Evolutionary conservation across 2,329 filamentous ascomycete genomes (phyloP).

Genomic region (Hypoxylon sp.): DNA sequence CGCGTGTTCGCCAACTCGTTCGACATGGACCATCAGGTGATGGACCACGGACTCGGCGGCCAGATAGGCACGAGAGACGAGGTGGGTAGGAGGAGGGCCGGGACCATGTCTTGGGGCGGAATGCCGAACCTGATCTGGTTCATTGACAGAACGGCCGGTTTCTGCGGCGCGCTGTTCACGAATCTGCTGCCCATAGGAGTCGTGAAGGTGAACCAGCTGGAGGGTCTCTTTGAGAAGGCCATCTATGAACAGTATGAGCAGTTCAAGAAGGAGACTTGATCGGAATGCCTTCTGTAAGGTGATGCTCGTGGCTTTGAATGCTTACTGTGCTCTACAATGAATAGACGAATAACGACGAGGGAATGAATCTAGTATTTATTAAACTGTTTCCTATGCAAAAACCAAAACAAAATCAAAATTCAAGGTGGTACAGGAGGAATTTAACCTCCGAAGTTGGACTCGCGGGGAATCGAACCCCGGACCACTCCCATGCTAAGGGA

Average conservation of each 20-base stretch:
- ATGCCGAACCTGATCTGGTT: conserved; percentile 32
- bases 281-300: not conserved
- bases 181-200: conserved; percentile 18
- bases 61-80: conserved; percentile 21
- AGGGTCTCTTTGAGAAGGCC: conserved; percentile 14
- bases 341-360: too few species aligned
- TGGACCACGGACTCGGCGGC: conserved; percentile 20
- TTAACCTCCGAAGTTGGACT: conserved; percentile 47
- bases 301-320: too few species aligned
- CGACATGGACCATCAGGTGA: conserved; percentile 17
- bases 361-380: too few species aligned
- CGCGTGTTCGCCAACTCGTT: conserved; percentile 20
- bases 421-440: conserved; percentile 29
- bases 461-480: conserved; percentile 58
- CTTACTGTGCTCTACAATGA: too few species aligned
- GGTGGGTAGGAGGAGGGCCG: conserved; percentile 17
- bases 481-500: conserved; percentile 52
- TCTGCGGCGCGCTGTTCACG: conserved; percentile 26
- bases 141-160: conserved; percentile 20
- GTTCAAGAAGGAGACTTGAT: conserved; percentile 8
- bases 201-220: conserved; percentile 3
- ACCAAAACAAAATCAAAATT: conserved; percentile 4
- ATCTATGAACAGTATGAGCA: conserved; percentile 25
- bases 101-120: conserved; percentile 30
- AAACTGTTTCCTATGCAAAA: too few species aligned